Evolutionary conservation across 1,284 basidiomycete species (phyloP), one percentile per base, ranked within the genome.

Genomic region (Ceratobasidium sp.): DNA sequence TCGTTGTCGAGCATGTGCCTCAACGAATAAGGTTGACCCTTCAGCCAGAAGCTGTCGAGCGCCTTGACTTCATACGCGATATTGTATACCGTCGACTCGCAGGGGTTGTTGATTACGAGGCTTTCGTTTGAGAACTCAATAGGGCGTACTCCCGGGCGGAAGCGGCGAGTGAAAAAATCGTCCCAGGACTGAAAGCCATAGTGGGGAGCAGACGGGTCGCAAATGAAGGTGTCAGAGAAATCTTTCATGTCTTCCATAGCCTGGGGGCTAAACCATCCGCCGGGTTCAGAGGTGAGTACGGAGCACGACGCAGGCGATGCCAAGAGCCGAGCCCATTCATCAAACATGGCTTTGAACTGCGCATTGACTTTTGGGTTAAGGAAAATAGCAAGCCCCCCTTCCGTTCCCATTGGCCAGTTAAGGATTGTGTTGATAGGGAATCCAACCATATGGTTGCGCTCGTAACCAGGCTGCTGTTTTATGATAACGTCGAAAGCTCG

Each of bases 41-140:
- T 87, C 79, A 85, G 77, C 84, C 84, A 86, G 78, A 86, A 86
- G 28, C 76, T 77, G 69, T 85, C 84, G 7, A 80, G 72, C 6
- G 77, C 77, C 21, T 83, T 55, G 2, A 84, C 82, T 54, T 83
- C 73, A 0, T 58, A 32, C 0, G 78, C 79, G 23, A 82, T 79
- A 72, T 81, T 80, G 43, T 67, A 69, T 2, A 59, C 26, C 5
- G 50, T 50, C 8, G 55, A 47, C 21, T 73, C 72, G 52, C 72
- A 69, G 14, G 78, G 75, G 73, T 81, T 82, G 35, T 74, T 79
- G 32, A 82, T 73, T 46, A 82, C 76, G 49, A 77, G 72, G 74
- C 81, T 80, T 73, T 82, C 76, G 1, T 80, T 77, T 3, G 80
- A 80, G 13, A 50, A 73, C 21, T 78, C 80, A 46, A 82, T 67